phyloP scores from a whole-genome alignment of 2,329 filamentous ascomycete genomes.

The Fusarium sp. region DNA sequence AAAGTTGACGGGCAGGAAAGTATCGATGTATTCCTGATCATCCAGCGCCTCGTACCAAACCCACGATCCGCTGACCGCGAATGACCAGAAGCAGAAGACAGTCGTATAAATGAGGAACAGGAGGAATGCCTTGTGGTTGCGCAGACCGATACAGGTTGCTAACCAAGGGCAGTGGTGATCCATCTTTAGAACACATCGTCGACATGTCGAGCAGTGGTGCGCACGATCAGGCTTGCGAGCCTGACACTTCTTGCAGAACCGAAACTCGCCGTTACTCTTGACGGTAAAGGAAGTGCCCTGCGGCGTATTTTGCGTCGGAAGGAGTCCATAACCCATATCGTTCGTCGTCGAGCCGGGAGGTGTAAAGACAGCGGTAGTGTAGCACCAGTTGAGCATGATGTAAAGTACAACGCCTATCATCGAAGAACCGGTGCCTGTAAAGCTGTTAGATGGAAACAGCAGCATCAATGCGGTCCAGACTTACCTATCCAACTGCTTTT shows the following conservation, averaged over 20 bases:
- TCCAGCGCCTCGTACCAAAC: conserved; percentile 84
- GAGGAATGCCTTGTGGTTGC: conserved; percentile 95
- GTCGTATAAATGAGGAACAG: conserved; percentile 92
- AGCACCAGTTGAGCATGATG: conserved; percentile 83
- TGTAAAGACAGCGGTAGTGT: conserved; percentile 93
- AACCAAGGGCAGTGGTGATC: conserved; percentile 99
- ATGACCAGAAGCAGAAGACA: conserved; percentile 84
- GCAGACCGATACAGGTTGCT: conserved; percentile 91
- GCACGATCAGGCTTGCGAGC: conserved; percentile 93
- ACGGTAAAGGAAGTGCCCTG: conserved; percentile 83
- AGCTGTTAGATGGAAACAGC: not conserved
- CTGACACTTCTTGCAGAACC: conserved; percentile 98
- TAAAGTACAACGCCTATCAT: conserved; percentile 77
- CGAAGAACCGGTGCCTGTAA: conserved; percentile 65
- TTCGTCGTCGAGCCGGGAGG: conserved; percentile 79
- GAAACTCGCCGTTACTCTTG: conserved; percentile 85
- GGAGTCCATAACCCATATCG: conserved; percentile 77
- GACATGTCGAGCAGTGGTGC: conserved; percentile 96
- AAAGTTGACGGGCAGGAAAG: conserved; percentile 87
- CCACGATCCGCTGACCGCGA: conserved; percentile 82
- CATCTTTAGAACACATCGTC: conserved; percentile 97
- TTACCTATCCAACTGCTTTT: conserved; percentile 68
- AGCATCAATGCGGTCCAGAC: conserved; percentile 28
- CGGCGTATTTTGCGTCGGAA: conserved; percentile 75
- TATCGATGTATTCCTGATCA: conserved; percentile 77